phyloP scores from a whole-genome alignment of 345 rosid species.

The Lepidium sativum region DNA sequence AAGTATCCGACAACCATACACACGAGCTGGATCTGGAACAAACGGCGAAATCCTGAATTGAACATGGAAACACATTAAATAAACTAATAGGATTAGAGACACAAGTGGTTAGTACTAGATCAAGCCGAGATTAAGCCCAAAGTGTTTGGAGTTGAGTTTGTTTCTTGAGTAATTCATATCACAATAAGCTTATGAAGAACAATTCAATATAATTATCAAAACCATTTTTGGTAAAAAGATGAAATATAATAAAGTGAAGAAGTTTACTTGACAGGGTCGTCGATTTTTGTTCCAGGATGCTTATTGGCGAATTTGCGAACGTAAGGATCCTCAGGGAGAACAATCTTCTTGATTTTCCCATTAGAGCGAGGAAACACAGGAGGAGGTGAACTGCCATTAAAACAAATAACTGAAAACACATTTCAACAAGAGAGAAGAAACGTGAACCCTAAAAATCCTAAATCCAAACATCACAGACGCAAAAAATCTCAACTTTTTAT shows the following conservation, averaged over 20 bases:
- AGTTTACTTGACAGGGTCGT: constrained; percentile 63
- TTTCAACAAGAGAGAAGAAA: background rate
- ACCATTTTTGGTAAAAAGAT: no score
- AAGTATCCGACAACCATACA: constrained; percentile 64
- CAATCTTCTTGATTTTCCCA: constrained; percentile 61
- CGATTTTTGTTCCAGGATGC: constrained; percentile 45
- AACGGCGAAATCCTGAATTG: constrained; percentile 45
- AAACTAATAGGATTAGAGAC: background rate
- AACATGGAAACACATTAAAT: background rate
- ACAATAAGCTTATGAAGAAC: background rate
- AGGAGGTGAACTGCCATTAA: constrained; percentile 42
- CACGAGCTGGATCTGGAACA: constrained; percentile 76
- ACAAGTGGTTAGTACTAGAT: background rate
- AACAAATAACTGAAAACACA: background rate
- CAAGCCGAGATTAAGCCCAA: background rate
- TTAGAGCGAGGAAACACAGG: constrained; percentile 60
- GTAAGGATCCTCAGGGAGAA: constrained; percentile 77
- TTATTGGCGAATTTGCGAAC: constrained; percentile 51
- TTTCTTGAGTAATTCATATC: background rate
- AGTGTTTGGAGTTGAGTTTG: background rate
- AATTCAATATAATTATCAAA: background rate
- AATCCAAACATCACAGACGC: background rate
- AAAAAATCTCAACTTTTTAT: background rate
- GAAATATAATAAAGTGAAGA: background rate
- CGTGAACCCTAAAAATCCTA: background rate